Evolutionary conservation across 140 eudicot genomes (phyloP), one percentile per base, ranked within the genome.

Genomic region (Flaveria floridana): DNA sequence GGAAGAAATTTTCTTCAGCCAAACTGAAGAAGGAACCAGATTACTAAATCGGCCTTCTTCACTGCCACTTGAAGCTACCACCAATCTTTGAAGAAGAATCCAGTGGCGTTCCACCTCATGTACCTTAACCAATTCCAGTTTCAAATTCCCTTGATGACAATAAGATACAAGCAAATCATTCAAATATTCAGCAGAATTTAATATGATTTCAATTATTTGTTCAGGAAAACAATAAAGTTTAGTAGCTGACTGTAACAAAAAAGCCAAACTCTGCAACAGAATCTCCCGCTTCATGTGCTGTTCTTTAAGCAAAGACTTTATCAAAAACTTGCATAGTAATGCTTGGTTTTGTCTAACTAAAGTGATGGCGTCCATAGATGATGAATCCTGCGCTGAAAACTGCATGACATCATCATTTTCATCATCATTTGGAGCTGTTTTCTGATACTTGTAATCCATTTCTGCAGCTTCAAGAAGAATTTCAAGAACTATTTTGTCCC

Each of bases 391-490:
- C 71, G 42, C 77, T 53, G 89, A 88, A 83, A 93, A 56, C 19
- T 76, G 83, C 70, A 85, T 62, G 21, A 73, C 78, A 76, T 83
- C 91, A 52, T 87, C 91, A 70, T 50, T 72, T 77, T 74, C 95
- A 73, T 88, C 85, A 68, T 70, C 71, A 50, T 76, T 77, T 41
- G 70, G 79, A 13, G 59, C 25, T 41, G 30, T 78, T 70, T 70
- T 75, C 71, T 78, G 81, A 79, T 81, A 85, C 68, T 84, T 79
- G 59, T 26, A 74, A 78, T 93, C 96, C 71, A 93, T 79, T 67
- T 93, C 84, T 25, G 98, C 96, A 73, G 99, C 99, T 82, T 93
- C 96, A 63, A 93, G 95, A 82, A 93, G 87, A 74, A 90, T 76
- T 73, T 90, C 88, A 70, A 93, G 87, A 73, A 93, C 95, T 63